phyloP scores from a whole-genome alignment of 2,329 filamentous ascomycete genomes.

The Elsinoe necatrix region DNA sequence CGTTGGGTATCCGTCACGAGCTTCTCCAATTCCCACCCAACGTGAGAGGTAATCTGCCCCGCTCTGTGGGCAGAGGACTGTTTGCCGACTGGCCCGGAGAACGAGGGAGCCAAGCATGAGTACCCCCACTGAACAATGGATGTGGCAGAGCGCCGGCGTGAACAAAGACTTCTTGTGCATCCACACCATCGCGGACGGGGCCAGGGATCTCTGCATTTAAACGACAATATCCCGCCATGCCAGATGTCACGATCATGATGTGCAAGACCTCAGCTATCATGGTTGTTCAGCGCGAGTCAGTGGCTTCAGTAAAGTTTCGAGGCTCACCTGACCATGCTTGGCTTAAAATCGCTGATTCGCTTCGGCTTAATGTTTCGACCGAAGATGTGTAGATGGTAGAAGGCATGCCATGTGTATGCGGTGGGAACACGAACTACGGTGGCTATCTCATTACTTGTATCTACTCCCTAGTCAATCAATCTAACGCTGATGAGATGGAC shows the following conservation, averaged over 20 bases:
- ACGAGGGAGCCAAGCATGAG: neutral
- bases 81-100: slow-evolving; percentile 5
- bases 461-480: slow-evolving; percentile 14
- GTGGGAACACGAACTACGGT: neutral
- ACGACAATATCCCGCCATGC: neutral
- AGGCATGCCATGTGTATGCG: neutral
- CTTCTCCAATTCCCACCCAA: neutral
- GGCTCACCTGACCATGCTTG: slow-evolving; percentile 7
- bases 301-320: neutral
- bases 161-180: neutral
- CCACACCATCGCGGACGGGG: neutral
- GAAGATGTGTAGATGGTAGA: neutral
- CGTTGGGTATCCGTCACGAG: neutral
- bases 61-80: neutral
- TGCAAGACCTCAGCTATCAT: neutral
- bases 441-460: neutral
- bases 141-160: slow-evolving; percentile 9
- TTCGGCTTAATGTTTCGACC: neutral
- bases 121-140: slow-evolving; percentile 1
- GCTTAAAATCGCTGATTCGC: neutral
- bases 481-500: slow-evolving; percentile 19
- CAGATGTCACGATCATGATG: slow-evolving; percentile 11
- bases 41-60: slow-evolving; percentile 3
- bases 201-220: slow-evolving; percentile 5
- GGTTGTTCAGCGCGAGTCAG: slow-evolving; percentile 3